phyloP scores from a whole-genome alignment of 2,329 filamentous ascomycete species.

The Aureobasidium namibiae region DNA sequence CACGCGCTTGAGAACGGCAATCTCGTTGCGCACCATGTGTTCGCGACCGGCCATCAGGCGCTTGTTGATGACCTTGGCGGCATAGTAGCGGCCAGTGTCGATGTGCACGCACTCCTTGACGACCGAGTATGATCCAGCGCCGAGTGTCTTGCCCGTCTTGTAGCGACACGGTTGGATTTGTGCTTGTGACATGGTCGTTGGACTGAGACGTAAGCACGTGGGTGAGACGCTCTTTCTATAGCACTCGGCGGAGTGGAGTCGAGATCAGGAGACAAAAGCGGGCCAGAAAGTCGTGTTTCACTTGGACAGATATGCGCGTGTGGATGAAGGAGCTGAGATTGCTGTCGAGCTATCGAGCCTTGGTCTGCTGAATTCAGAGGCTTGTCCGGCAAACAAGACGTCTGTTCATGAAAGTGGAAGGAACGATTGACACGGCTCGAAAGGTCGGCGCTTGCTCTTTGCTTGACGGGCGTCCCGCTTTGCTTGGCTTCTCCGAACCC shows the following conservation, averaged over 20 bases:
- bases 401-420: background rate
- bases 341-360: background rate
- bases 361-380: background rate
- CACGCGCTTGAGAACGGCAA: slow-evolving; percentile 93
- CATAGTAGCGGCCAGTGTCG: slow-evolving; percentile 95
- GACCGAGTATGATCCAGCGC: slow-evolving; percentile 93
- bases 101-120: slow-evolving; percentile 99
- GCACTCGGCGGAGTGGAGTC: background rate
- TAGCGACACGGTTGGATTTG: slow-evolving; percentile 93
- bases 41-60: slow-evolving; percentile 92
- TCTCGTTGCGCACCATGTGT: slow-evolving; percentile 99
- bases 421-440: background rate
- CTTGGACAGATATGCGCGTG: background rate
- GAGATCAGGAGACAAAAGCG: background rate
- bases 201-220: background rate
- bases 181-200: slow-evolving; percentile 19
- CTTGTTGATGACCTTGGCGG: slow-evolving; percentile 99
- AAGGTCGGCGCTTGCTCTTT: background rate
- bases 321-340: background rate
- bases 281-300: background rate
- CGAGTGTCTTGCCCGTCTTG: slow-evolving; percentile 96
- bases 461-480: background rate
- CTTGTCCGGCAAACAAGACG: background rate
- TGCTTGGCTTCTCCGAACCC: background rate
- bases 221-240: background rate